These are phyloP conservation scores for Tuber melanosporum DNA, from an alignment of 495 filamentous ascomycete species.

Conservation along the genomic window DNA sequence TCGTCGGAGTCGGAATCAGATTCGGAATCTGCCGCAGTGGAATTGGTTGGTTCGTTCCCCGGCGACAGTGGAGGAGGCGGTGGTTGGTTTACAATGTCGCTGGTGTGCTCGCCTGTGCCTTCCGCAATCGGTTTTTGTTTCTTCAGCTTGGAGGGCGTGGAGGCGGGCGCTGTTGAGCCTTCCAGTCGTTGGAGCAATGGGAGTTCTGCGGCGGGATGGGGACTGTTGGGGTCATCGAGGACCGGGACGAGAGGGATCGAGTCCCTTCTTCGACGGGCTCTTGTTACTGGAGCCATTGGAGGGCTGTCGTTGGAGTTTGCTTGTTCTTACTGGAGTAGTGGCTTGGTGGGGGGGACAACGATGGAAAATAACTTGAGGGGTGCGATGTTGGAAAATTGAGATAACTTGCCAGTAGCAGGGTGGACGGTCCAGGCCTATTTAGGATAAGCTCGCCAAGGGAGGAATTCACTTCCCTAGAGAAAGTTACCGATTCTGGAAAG, in stretches of 20 bases:
- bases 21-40: not conserved
- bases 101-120: not conserved
- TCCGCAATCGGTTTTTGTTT: not conserved
- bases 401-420: no score
- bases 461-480: not conserved
- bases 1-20: slow-evolving; percentile 29
- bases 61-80: not conserved
- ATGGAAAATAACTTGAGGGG: not conserved
- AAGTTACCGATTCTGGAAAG: not conserved
- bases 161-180: not conserved
- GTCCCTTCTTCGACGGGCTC: slow-evolving; percentile 13
- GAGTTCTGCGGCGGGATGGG: not conserved
- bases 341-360: not conserved
- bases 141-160: not conserved
- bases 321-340: not conserved
- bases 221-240: not conserved
- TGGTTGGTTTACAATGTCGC: not conserved
- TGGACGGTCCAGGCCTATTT: not conserved
- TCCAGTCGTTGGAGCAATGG: not conserved
- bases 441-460: slow-evolving; percentile 2
- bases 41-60: slow-evolving; percentile 9
- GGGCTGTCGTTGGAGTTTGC: not conserved
- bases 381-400: not conserved
- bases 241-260: not conserved
- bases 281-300: slow-evolving; percentile 30